Conservation (phyloP, 768 basidiomycete genomes). For the Tylopilus rubrobrunneus region DNA sequence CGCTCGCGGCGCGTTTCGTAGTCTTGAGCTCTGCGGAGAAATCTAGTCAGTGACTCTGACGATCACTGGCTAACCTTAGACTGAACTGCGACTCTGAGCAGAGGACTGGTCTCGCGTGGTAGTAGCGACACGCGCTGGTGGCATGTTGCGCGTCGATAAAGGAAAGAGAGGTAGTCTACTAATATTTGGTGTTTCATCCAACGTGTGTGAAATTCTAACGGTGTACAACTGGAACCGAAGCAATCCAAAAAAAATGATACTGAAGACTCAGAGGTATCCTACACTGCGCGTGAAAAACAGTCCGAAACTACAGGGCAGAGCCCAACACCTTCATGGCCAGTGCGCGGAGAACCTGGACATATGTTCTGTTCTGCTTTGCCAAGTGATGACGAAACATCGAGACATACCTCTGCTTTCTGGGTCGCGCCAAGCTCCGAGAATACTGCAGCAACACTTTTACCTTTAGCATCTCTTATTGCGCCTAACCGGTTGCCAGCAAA, state of each 20-base stretch:
- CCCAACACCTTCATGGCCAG: constrained; percentile 82
- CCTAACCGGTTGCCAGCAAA: constrained; percentile 89
- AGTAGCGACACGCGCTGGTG: background rate
- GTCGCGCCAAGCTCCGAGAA: constrained; percentile 70
- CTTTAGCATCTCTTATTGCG: constrained; percentile 90
- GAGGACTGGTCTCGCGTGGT: background rate
- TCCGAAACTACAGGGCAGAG: constrained; percentile 39
- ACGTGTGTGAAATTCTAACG: constrained; percentile 4
- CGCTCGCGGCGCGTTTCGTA: constrained; percentile 12
- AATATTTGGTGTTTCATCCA: background rate
- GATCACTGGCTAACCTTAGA: constrained; percentile 12
- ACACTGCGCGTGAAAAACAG: constrained; percentile 1
- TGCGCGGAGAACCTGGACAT: constrained; percentile 66
- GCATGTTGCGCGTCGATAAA: constrained; percentile 6
- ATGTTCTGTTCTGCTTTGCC: background rate
- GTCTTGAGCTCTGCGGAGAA: constrained; percentile 12
- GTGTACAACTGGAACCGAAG: background rate
- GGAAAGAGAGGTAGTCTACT: background rate
- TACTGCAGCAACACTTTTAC: constrained; percentile 87
- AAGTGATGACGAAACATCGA: background rate
- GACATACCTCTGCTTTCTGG: constrained; percentile 83
- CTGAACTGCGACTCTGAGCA: constrained; percentile 4
- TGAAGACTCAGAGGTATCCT: constrained; percentile 2
- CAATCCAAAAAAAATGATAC: background rate
- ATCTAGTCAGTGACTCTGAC: constrained; percentile 1